Evolutionary conservation across 164 flowering plant species (phyloP), one percentile per base, ranked within the genome.

Genomic region (Tinospora cordifolia): DNA sequence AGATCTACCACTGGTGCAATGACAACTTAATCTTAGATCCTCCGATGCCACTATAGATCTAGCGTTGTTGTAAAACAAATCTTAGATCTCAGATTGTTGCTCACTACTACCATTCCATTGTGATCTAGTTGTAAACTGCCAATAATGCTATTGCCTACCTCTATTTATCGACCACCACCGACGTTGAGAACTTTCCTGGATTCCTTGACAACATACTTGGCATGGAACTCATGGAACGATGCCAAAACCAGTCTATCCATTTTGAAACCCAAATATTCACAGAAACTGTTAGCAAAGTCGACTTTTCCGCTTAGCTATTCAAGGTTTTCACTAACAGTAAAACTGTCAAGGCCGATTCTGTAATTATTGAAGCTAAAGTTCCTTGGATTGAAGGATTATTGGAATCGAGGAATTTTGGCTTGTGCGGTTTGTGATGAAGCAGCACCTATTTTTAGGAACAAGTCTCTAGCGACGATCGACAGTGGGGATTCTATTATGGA

Each of bases 401-500:
- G 98, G 99, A 92, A 90, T 68, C 77, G 83, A 0, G 99, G 99
- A 25, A 94, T 94, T n/a, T 92, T 97, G 0, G 98, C 93, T 11
- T 88, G 90, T 54, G 93, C 93, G 1, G 89, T 88, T 3, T 87
- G 93, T 40, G 93, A 88, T 44, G 93, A 90, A 0, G 99, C 98
- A 0, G 93, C 94, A 0, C 98, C 98, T 0, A 90, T 90, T 3
- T 94, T 94, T 72, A 69, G 91, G 75, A 78, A 87, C 78, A 88
- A 88, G 76, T 91, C 92, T 0, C 73, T 94, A 69, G 99, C 89
- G 13, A 97, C 92, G 57, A 89, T 94, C 7, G 99, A 98, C 0
- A 97, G 99, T 7, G 98, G 97, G 0, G 99, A 94, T 69, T 92
- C 99, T 3, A 97, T 98, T 0, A 94, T 92, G 97, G 99, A 94